These are phyloP conservation scores for Cladorrhinum sp. DNA, from an alignment of 2,329 filamentous ascomycete species.

Conservation along the genomic window DNA sequence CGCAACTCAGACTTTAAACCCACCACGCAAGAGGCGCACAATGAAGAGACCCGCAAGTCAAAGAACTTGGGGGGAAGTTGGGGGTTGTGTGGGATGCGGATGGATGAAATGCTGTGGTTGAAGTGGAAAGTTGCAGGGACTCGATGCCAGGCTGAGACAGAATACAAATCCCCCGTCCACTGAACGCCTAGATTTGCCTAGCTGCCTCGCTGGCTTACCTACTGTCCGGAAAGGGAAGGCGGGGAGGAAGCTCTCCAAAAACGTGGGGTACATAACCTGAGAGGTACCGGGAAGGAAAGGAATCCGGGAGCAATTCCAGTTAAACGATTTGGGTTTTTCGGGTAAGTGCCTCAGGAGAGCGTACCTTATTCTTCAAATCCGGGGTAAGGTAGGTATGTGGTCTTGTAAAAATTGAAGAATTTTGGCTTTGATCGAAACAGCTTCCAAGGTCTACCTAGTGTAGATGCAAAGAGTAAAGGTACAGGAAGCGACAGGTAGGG, in stretches of 20 bases:
- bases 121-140: background rate
- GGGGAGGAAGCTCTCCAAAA: background rate
- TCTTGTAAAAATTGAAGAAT: too few species aligned
- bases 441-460: background rate
- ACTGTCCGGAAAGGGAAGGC: background rate
- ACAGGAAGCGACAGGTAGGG: background rate
- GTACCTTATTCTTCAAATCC: background rate
- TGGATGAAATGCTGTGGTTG: background rate
- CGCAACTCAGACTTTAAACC: slow-evolving; percentile 16
- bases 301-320: too few species aligned
- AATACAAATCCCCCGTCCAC: background rate
- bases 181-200: background rate
- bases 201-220: background rate
- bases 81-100: slow-evolving; percentile 2
- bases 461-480: background rate
- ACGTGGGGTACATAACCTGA: background rate
- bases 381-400: too few species aligned
- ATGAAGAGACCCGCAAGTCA: slow-evolving; percentile 1
- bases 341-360: too few species aligned
- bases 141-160: background rate
- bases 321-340: too few species aligned
- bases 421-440: too few species aligned
- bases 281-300: too few species aligned
- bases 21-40: slow-evolving; percentile 4
- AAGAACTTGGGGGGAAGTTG: slow-evolving; percentile 6